A percentile compares a stretch with the other conserved stretches of the same genome.
Evolutionary conservation across 192 early-diverging fungal species (phyloP).

Genomic region (Backusella psychrophila): DNA sequence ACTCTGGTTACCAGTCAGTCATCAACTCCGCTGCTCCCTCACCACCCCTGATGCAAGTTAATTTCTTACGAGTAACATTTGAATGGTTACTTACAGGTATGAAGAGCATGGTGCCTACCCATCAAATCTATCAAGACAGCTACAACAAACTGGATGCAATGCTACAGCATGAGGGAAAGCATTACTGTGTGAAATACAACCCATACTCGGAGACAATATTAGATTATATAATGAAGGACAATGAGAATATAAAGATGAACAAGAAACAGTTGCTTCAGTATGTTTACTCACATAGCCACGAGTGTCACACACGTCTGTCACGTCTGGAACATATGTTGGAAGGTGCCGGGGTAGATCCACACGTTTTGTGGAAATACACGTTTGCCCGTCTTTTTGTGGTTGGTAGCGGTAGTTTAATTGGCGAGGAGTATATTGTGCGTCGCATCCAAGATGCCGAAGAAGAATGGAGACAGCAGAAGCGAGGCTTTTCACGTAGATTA

Average conservation of each 20-base stretch:
- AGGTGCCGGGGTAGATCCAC: constrained; percentile 28
- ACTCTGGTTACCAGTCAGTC: neutral
- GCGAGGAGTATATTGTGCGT: constrained; percentile 34
- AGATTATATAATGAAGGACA: constrained; percentile 8
- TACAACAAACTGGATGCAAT: neutral
- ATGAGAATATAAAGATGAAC: neutral
- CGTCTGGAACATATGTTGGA: constrained; percentile 22
- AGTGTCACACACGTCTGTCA: constrained; percentile 26
- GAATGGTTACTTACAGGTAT: constrained; percentile 27
- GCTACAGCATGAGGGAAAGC: neutral
- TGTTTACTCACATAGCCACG: constrained; percentile 27
- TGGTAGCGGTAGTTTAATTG: constrained; percentile 23
- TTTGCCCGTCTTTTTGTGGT: constrained; percentile 31
- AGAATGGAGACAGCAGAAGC: constrained; percentile 26
- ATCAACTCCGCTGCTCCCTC: neutral
- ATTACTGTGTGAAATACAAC: constrained; percentile 33
- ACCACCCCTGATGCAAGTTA: neutral
- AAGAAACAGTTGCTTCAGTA: constrained; percentile 7
- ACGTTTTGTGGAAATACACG: constrained; percentile 35
- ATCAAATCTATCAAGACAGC: constrained; percentile 21
- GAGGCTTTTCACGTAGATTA: neutral
- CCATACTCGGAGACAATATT: constrained; percentile 23
- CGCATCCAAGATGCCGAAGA: constrained; percentile 29
- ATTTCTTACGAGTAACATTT: constrained; percentile 23
- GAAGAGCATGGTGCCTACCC: neutral